phyloP scores from a whole-genome alignment of 2,329 filamentous ascomycete species.

The Sporothrix inflata region DNA sequence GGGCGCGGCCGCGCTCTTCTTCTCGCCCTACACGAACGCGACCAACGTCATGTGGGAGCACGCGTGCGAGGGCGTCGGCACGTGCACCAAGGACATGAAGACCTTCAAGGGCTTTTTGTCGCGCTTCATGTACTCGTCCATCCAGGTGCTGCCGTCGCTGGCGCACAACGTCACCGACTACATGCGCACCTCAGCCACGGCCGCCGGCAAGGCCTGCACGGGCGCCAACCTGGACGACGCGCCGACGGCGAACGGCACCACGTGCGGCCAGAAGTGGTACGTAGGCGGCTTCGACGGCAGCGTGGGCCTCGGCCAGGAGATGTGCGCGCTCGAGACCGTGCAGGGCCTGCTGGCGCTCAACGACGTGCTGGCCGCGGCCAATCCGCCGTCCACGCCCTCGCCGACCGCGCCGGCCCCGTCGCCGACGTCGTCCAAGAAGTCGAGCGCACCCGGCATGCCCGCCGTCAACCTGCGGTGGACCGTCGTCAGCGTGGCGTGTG shows the following conservation, averaged over 20 bases:
- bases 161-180: slow-evolving; percentile 50
- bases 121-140: slow-evolving; percentile 65
- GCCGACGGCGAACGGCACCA: slow-evolving; percentile 45
- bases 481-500: slow-evolving; percentile 23
- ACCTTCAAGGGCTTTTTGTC: slow-evolving; percentile 71
- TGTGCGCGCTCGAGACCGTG: slow-evolving; percentile 66
- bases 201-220: slow-evolving; percentile 60
- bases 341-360: slow-evolving; percentile 57
- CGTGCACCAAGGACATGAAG: slow-evolving; percentile 66
- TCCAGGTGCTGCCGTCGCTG: slow-evolving; percentile 60
- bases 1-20: slow-evolving; percentile 55
- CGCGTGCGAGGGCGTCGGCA: slow-evolving; percentile 62
- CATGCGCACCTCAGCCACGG: slow-evolving; percentile 56
- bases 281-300: slow-evolving; percentile 58
- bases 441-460: slow-evolving; percentile 29
- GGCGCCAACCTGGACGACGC: slow-evolving; percentile 46
- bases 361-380: not conserved
- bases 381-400: not conserved
- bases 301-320: slow-evolving; percentile 63
- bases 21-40: slow-evolving; percentile 54
- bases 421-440: slow-evolving; percentile 28
- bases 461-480: slow-evolving; percentile 27
- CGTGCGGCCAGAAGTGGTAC: slow-evolving; percentile 68
- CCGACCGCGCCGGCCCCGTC: slow-evolving; percentile 20
- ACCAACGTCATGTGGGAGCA: slow-evolving; percentile 67